Base-by-base conservation (phyloP, 1,139 yeast genomes). In the Yamadazyma pseudoaaseri region DNA sequence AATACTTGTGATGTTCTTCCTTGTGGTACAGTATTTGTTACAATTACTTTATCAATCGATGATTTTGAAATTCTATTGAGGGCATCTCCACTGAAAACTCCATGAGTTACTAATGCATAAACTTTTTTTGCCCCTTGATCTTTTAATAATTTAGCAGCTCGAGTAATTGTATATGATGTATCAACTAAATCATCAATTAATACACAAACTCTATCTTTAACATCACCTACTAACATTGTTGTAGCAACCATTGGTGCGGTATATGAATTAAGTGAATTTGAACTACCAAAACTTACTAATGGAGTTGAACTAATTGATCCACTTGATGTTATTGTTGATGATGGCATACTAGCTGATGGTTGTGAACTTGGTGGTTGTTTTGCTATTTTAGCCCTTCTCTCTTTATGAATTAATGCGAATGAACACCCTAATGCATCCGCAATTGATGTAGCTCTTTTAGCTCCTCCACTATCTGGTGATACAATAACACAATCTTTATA, bases 381-480 rank as follows among this genome's bases (percentile, higher is more conserved):
- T 6, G 66, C 55, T 6, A 55, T 51, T 41, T 68, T 70, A 30
- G 81, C 77, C 43, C 96, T 72, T 54, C 96, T 74, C 56, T 94
- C 99, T 60, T 94, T 94, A 63, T 94, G 97, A 47, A 94, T 89
- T 56, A 94, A 70, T 0, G 99, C 98, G 68, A 94, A 90, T 21
- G 90, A 76, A 66, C 94, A 77, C 14, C 89, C 92, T 41, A 94
- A 65, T 1, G 86, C 77, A 60, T 92, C 99, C 2, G 98, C 98
- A 43, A 92, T 76, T 1, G 92, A 82, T 1, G 96, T 86, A 21
- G 98, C 97, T 44, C 97, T 70, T 57, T 92, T 92, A 32, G 97
- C 97, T 42, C 97, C 98, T 52, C 97, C 97, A 31, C 96, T 90
- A 61, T 90, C 97, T 0, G 97, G 97, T 1, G 96, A 86, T 20